Evolutionary conservation across 2,329 filamentous ascomycete genomes (phyloP), one percentile per base, ranked within the genome.

Genomic region (Aspergillus sp.): DNA sequence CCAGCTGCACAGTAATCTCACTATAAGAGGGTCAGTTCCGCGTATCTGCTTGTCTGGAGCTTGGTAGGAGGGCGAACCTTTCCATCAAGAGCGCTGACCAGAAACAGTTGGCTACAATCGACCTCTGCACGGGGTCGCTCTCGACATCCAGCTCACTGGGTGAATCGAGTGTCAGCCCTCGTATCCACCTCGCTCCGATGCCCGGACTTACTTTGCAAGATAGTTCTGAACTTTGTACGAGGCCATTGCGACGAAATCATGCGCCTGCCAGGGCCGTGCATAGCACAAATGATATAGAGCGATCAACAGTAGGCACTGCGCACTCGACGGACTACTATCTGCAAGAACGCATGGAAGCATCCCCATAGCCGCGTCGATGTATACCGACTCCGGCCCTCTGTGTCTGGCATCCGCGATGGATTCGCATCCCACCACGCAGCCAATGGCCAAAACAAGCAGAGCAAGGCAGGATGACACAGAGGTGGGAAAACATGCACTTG

Each of bases 1-100:
- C 48, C 1, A 64, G 34, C 25, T 64, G 61, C 8, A 64, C 58
- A 6, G 5, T 13, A 34, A 64, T 61, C 30, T 64, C 58, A 34
- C 61, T 64, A 30, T 19, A 22, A 54, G 13, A 5, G 6, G 17
- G 34, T 55, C 17, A 46, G n/a, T 7, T 54, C 3, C 19, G 22
- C 19, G 2, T n/a, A 13, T 25, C 31, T 23, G 5, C 25, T 11
- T 22, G 3, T 22, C 1, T 5, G 13, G 34, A 3, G 1, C 1
- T 41, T 6, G 2, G 13, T 8, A 3, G 47, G 15, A 9, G 17
- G 11, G 17, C 15, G 13, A 30, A 63, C 61, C 61, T 63, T 60
- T 60, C 61, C 30, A 60, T 63, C 34, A 63, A 38, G 22, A 63
- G 15, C 4, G 57, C 57, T 6, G 57, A 34, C 52, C 57, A 63